A percentile compares a stretch with the other conserved stretches of the same genome.
phyloP scores from a whole-genome alignment of 1,139 yeast genomes.

The Zygoascus hellenicus region DNA sequence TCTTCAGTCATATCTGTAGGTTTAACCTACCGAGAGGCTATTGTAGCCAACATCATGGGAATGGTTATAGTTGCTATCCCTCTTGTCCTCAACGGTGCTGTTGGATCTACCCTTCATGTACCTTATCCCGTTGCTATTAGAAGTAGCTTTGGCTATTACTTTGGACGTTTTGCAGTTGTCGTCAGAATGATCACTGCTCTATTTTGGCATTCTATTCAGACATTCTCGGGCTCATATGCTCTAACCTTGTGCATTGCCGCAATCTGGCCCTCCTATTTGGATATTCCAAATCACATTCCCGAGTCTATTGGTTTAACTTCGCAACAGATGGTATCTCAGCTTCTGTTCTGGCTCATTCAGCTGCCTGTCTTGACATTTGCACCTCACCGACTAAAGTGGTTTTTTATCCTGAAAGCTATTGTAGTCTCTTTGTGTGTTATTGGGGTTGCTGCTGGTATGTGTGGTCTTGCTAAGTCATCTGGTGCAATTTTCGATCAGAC shows the following conservation, averaged over 20 bases:
- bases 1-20: constrained; percentile 29
- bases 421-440: constrained; percentile 34
- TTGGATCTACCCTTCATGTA: constrained; percentile 36
- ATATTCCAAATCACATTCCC: constrained; percentile 35
- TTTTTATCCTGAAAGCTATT: constrained; percentile 35
- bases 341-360: constrained; percentile 35
- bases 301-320: constrained; percentile 35
- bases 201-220: constrained; percentile 38
- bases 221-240: constrained; percentile 35
- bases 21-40: constrained; percentile 35
- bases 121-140: constrained; percentile 37
- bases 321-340: constrained; percentile 34
- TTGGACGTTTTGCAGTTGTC: constrained; percentile 34
- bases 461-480: constrained; percentile 20
- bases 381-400: constrained; percentile 35
- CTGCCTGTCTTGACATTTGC: constrained; percentile 34
- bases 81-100: constrained; percentile 34
- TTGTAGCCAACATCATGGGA: constrained; percentile 32
- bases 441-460: constrained; percentile 33
- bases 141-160: constrained; percentile 34
- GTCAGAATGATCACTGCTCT: constrained; percentile 36
- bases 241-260: constrained; percentile 30
- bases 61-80: constrained; percentile 34
- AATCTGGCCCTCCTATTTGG: constrained; percentile 35
- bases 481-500: constrained; percentile 34